Percentiles rank a stretch among this genome's conserved stretches.
Evolutionary conservation across 768 basidiomycete species (phyloP).

Genomic region (Leucocoprinus leucothites): DNA sequence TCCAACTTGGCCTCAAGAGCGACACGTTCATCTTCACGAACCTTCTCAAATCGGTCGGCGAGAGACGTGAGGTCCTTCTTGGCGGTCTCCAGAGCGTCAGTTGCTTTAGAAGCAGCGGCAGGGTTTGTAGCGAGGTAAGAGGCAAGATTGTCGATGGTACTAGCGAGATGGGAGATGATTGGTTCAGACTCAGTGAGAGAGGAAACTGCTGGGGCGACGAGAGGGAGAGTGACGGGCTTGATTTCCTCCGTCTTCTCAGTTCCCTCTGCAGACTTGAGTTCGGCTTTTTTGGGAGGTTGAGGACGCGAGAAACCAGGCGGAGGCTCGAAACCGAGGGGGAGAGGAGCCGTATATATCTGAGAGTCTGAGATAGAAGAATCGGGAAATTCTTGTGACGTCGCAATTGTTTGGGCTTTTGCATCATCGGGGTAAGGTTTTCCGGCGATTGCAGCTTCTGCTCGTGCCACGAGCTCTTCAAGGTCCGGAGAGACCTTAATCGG

Average conservation of each 20-base stretch:
- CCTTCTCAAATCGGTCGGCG: conserved; percentile 69
- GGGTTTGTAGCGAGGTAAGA: conserved; percentile 78
- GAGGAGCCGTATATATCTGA: conserved; percentile 60
- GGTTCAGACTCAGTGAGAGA: conserved; percentile 78
- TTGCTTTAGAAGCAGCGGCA: conserved; percentile 60
- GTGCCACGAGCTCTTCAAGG: conserved; percentile 60
- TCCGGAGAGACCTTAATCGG: conserved; percentile 50
- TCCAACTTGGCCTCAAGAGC: conserved; percentile 66
- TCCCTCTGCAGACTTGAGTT: conserved; percentile 14
- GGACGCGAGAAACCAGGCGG: conserved; percentile 84
- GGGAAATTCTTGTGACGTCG: conserved; percentile 21
- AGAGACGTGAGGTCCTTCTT: conserved; percentile 79
- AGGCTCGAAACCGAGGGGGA: conserved; percentile 94
- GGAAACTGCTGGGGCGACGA: conserved; percentile 77
- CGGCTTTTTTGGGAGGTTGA: conserved; percentile 39
- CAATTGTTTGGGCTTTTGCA: conserved; percentile 6
- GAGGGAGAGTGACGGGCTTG: conserved; percentile 49
- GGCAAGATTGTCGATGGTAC: conserved; percentile 90
- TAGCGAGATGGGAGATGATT: conserved; percentile 88
- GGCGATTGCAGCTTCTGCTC: conserved; percentile 71
- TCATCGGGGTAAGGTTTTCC: conserved; percentile 29
- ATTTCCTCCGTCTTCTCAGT: conserved; percentile 18
- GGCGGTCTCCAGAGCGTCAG: conserved; percentile 75
- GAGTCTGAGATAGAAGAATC: conserved; percentile 27
- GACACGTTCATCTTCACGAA: conserved; percentile 74